Conservation (phyloP, 441 rosid genomes). For the Erodium trifolium region DNA sequence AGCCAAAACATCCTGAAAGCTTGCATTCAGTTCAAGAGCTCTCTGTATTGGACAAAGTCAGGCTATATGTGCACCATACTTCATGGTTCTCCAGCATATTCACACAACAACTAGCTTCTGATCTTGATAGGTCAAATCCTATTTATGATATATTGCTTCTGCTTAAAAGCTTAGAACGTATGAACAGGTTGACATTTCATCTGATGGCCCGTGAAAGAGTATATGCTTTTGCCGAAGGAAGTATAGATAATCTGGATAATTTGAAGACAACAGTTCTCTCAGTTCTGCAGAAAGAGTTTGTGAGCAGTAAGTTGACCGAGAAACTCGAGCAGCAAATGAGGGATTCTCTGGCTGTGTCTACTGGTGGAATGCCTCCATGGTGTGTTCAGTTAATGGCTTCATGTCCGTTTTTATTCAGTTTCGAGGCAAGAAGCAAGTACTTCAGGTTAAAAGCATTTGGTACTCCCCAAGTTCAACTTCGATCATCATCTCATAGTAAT, state of each 20-base stretch:
- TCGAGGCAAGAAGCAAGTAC: conserved; percentile 73
- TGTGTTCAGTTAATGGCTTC: conserved; percentile 75
- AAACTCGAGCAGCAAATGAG: conserved; percentile 93
- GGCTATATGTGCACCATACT: conserved; percentile 23
- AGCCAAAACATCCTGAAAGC: conserved; percentile 22
- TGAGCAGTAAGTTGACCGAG: conserved; percentile 80
- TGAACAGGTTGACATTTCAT: conserved; percentile 64
- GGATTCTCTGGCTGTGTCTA: conserved; percentile 61
- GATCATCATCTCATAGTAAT: conserved; percentile 19
- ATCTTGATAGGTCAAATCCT: conserved; percentile 45
- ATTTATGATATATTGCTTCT: conserved; percentile 58
- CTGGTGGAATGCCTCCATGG: conserved; percentile 81
- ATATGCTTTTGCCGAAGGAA: conserved; percentile 61
- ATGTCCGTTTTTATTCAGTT: conserved; percentile 87
- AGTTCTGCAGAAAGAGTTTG: conserved; percentile 59
- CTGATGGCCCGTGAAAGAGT: conserved; percentile 57
- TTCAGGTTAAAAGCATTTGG: conserved; percentile 78
- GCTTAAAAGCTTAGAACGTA: conserved; percentile 69
- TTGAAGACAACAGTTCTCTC: conserved; percentile 44
- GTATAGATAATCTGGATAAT: conserved; percentile 51
- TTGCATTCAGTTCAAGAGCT: conserved; percentile 20
- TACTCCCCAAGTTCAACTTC: conserved; percentile 35
- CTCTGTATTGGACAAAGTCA: conserved; percentile 23
- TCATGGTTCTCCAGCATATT: conserved; percentile 50
- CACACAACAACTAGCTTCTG: conserved; percentile 46